Evolutionary conservation across 768 basidiomycete genomes (phyloP), one percentile per base, ranked within the genome.

Genomic region (Pleurotus citrinopileatus): DNA sequence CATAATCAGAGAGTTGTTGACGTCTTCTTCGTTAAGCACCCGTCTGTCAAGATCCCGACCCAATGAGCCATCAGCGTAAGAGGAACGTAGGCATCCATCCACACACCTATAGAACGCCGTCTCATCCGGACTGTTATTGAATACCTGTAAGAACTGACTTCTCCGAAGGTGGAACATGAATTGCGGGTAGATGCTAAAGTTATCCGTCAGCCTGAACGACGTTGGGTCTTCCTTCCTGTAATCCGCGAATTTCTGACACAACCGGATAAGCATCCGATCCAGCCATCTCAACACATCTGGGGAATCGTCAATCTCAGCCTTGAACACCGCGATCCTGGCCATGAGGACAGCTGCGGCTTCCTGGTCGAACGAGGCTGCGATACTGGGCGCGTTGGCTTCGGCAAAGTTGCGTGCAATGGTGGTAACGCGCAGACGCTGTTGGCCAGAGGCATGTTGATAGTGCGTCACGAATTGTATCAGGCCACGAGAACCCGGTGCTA

Each of bases 111-210:
- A 98, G 79, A 96, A 98, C 12, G 95, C 97, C 17, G 95, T 98
- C 75, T 99, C 97, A 68, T 99, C 97, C 6, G 97, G 97, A 78
- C 93, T 95, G 78, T 98, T 99, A 72, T 98, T 98, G 74, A 98
- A 98, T 52, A 98, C 95, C 72, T 99, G 97, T 67, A 99, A 76
- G 77, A 99, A 98, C 73, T 98, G 96, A 79, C 91, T 94, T 67
- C 97, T 77, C 55, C 96, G 81, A 57, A 99, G 71, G 72, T 99
- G 97, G 86, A 98, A 99, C 97, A 98, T 99, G 77, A 99, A 99
- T 67, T 98, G 97, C 13, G 97, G 97, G 69, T 99, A 99, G 63
- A 99, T 98, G 67, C 91, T 91, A 73, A 99, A 98, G 71, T 97
- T 97, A 67, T 97, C 94, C 53, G 84, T 79, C 59, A 99, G 76